Conservation (phyloP, 768 basidiomycete species). For the Boletus vermiculosoides region DNA sequence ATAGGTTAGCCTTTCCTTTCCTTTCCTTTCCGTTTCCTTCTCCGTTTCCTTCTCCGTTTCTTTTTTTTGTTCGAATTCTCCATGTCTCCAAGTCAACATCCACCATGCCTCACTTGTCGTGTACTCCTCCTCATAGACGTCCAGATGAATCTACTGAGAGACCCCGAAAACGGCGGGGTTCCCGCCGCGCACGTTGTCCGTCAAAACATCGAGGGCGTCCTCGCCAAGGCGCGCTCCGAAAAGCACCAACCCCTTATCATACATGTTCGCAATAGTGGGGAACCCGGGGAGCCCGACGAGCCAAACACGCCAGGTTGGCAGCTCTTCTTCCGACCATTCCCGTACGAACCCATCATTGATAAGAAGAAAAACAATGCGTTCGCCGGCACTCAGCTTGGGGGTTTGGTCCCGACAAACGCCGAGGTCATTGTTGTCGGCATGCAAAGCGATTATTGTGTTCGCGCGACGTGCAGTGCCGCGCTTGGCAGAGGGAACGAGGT, state of each 20-base stretch:
- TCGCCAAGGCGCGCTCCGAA: conserved; percentile 49
- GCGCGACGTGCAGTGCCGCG: conserved; percentile 58
- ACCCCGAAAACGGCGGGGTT: conserved; percentile 51
- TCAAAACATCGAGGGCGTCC: conserved; percentile 49
- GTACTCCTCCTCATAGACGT: conserved; percentile 62
- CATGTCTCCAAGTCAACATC: conserved; percentile 25
- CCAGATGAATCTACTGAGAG: conserved; percentile 50
- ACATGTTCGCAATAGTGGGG: conserved; percentile 67
- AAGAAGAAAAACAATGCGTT: conserved; percentile 74
- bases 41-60: background rate
- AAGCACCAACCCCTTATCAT: conserved; percentile 54
- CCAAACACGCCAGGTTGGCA: conserved; percentile 56
- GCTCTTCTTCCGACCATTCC: conserved; percentile 52
- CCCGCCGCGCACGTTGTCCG: conserved; percentile 44
- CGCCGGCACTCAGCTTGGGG: conserved; percentile 51
- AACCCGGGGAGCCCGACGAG: conserved; percentile 59
- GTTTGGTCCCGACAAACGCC: conserved; percentile 50
- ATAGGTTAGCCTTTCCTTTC: background rate
- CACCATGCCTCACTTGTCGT: conserved; percentile 30
- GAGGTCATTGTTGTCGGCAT: conserved; percentile 67
- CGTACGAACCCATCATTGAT: conserved; percentile 56
- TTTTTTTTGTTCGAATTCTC: background rate
- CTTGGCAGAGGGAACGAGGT: conserved; percentile 65
- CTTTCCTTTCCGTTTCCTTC: background rate
- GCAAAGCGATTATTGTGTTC: conserved; percentile 64